Evolutionary conservation across 2,329 filamentous ascomycete species (phyloP).

Genomic region (Meredithiella fracta): DNA sequence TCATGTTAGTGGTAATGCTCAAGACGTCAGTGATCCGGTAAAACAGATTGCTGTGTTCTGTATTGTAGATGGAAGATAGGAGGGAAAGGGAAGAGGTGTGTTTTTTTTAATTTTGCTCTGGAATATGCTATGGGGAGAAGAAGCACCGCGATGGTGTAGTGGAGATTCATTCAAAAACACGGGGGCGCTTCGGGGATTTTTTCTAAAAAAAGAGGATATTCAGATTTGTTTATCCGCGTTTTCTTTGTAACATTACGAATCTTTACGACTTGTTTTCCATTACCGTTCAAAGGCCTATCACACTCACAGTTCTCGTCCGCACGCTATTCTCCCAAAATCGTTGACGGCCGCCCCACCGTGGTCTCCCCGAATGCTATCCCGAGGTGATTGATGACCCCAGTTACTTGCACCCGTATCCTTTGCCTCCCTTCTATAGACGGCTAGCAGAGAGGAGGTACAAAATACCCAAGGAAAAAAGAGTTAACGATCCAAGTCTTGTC

Average conservation of each 20-base stretch:
- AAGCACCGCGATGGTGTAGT: background rate
- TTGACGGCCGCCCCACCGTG: background rate
- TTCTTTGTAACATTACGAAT: background rate
- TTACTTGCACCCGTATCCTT: slow-evolving; percentile 5
- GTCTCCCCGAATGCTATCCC: background rate
- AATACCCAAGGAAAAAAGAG: slow-evolving; percentile 13
- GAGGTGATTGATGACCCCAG: background rate
- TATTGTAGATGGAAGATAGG: slow-evolving; percentile 6
- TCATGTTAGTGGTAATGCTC: slow-evolving; percentile 12
- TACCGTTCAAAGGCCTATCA: slow-evolving; percentile 2
- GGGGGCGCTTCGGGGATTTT: background rate
- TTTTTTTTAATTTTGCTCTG: slow-evolving; percentile 2
- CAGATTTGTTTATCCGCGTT: background rate
- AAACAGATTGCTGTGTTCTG: slow-evolving; percentile 9
- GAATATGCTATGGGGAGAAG: background rate
- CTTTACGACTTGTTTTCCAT: background rate
- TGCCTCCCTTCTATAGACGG: slow-evolving; percentile 9
- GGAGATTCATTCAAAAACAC: background rate
- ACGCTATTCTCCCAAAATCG: background rate
- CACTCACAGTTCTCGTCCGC: background rate
- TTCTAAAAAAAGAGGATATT: slow-evolving; percentile 1
- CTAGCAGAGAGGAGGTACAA: slow-evolving; percentile 14
- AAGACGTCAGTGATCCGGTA: slow-evolving; percentile 3
- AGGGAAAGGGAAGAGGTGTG: background rate
- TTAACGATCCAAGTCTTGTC: slow-evolving; percentile 9